Conservation (phyloP, 2,329 filamentous ascomycete species). For the Bipolaris sorokiniana region DNA sequence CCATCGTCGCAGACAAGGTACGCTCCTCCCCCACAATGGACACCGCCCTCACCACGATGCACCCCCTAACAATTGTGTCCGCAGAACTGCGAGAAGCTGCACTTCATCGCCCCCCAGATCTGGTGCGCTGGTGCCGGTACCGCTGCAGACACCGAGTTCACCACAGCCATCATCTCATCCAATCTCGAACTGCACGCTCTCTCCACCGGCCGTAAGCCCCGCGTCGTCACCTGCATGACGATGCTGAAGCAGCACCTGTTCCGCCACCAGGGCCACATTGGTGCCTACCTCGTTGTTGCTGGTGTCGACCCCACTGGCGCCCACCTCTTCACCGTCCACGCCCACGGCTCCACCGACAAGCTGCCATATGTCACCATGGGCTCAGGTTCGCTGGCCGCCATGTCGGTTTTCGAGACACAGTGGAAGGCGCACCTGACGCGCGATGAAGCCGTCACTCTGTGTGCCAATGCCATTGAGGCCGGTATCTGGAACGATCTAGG, state of each 20-base stretch:
- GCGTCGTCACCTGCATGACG: slow-evolving; percentile 99
- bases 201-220: slow-evolving; percentile 93
- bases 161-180: slow-evolving; percentile 96
- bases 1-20: slow-evolving; percentile 98
- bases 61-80: slow-evolving; percentile 15
- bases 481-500: slow-evolving; percentile 99
- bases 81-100: slow-evolving; percentile 98
- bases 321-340: slow-evolving; percentile 97
- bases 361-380: slow-evolving; percentile 99
- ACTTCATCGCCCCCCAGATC: slow-evolving; percentile 98
- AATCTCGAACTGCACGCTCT: slow-evolving; percentile 97
- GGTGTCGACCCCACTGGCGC: slow-evolving; percentile 95
- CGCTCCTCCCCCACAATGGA: slow-evolving; percentile 7
- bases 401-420: slow-evolving; percentile 96
- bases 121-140: slow-evolving; percentile 99
- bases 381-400: slow-evolving; percentile 91
- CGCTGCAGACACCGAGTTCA: slow-evolving; percentile 98
- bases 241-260: slow-evolving; percentile 99
- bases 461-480: slow-evolving; percentile 85
- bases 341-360: slow-evolving; percentile 97
- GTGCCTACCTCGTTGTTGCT: slow-evolving; percentile 95
- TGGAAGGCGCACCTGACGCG: slow-evolving; percentile 82
- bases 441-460: slow-evolving; percentile 82
- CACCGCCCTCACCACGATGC: background rate
- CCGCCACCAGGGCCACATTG: slow-evolving; percentile 96